Base-by-base conservation (phyloP, 1,139 yeast genomes). In the Arxiozyma telluris region DNA sequence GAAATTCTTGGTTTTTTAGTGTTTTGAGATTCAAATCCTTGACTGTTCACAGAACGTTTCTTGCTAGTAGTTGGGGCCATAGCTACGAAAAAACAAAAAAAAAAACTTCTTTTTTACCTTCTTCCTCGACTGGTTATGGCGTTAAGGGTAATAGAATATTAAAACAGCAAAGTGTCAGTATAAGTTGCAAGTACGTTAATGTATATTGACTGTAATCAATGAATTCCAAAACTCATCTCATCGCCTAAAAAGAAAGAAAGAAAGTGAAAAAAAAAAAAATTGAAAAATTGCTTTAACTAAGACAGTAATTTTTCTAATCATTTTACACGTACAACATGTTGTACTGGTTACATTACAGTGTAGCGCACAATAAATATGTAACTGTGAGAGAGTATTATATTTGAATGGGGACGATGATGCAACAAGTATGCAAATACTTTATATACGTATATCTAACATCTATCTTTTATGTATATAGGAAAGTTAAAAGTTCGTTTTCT, bases 1-100 rank as follows among this genome's bases (percentile, higher is more conserved):
- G 69, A 63, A 45, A 66, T 64, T 53, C 57, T 64, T 12, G 70
- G 61, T 52, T 67, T 67, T 54, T 67, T 67, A 22, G 56, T 57
- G 23, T 54, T 52, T 50, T 61, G 61, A n/a, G 55, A 41, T 23
- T 48, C 50, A 1, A 54, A 27, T 6, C n/a, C 50, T 41, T 48
- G 56, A 22, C 50, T 47, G 22, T 46, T 34, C 17, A 51, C 51
- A 9, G 58, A 54, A 54, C 63, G 63, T 44, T 59, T 61, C 51
- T 61, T 63, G 51, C 56, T 59, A 27, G 52, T 50, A 41, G 53
- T 51, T 23, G 66, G 62, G 44, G 64, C 65, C 67, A 63, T 64
- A 41, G 20, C 48, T 12, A 23, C 7, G n/a, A 27, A 23, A 22
- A 9, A 8, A 30, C 7, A 30, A 11, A 23, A 23, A 23, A 23